phyloP scores from a whole-genome alignment of 176 grass and related monocot genomes.

The Triticum urartu region DNA sequence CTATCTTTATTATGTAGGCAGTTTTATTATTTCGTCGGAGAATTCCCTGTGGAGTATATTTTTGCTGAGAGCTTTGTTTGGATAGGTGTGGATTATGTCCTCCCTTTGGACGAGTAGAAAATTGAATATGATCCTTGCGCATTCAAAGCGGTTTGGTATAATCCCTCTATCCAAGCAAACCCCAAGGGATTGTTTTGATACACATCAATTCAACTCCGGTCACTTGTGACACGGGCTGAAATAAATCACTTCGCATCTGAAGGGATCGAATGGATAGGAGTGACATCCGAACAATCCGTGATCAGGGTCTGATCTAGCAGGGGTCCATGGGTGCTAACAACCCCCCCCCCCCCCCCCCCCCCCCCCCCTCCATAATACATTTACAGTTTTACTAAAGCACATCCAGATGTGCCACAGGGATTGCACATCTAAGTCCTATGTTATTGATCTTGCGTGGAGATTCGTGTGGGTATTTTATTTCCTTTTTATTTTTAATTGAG shows the following conservation, averaged over 20 bases:
- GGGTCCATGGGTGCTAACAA: too few species aligned
- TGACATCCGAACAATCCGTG: not conserved
- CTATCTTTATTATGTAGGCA: not conserved
- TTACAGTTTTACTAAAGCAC: too few species aligned
- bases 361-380: too few species aligned
- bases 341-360: too few species aligned
- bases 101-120: not conserved
- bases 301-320: too few species aligned
- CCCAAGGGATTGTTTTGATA: not conserved
- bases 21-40: not conserved
- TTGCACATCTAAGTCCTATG: too few species aligned
- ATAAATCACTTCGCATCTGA: not conserved
- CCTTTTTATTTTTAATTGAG: too few species aligned
- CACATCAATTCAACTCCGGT: not conserved
- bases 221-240: not conserved
- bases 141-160: not conserved
- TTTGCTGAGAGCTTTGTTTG: not conserved
- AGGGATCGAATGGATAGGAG: not conserved
- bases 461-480: too few species aligned
- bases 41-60: not conserved
- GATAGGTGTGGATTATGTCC: not conserved
- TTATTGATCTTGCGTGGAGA: too few species aligned
- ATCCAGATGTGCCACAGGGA: too few species aligned
- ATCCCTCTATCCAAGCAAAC: not conserved
- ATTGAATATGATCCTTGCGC: not conserved